Conservation (phyloP, 2,329 filamentous ascomycete genomes). For the Basipetospora sp. region DNA sequence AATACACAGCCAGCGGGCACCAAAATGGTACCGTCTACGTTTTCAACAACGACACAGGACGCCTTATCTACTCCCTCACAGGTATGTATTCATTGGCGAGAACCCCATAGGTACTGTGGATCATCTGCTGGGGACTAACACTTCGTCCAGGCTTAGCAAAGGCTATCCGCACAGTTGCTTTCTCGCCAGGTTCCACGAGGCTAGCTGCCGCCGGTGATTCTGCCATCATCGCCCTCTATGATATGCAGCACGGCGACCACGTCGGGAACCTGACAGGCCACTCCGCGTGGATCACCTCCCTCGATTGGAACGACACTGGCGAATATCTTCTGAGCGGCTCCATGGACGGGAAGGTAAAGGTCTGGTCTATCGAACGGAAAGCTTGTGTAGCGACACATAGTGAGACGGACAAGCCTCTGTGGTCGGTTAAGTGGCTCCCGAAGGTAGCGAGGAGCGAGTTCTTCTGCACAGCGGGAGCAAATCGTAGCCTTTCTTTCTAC, state of each 20-base stretch:
- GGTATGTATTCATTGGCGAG: conserved; percentile 36
- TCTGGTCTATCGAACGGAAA: conserved; percentile 79
- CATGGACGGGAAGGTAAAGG: conserved; percentile 87
- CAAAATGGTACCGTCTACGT: conserved; percentile 85
- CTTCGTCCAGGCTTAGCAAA: conserved; percentile 56
- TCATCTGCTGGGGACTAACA: neutral
- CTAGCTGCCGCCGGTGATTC: conserved; percentile 85
- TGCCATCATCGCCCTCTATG: conserved; percentile 77
- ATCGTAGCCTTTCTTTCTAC: conserved; percentile 65
- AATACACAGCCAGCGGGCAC: conserved; percentile 79
- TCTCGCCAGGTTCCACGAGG: conserved; percentile 71
- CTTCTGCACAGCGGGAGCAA: conserved; percentile 68
- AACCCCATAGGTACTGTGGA: no score
- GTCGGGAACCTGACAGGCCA: conserved; percentile 71
- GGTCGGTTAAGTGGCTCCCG: conserved; percentile 72
- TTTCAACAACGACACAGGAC: conserved; percentile 81
- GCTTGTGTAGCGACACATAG: conserved; percentile 85
- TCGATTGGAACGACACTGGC: conserved; percentile 87
- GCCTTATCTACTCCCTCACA: conserved; percentile 71
- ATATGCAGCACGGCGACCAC: conserved; percentile 82
- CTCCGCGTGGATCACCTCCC: conserved; percentile 72
- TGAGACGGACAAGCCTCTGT: conserved; percentile 73
- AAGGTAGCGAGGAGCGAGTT: conserved; percentile 52
- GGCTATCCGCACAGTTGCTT: conserved; percentile 70
- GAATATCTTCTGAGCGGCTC: conserved; percentile 80